Conservation (phyloP, 106 monocot species). For the Alisma plantagoaquatica region DNA sequence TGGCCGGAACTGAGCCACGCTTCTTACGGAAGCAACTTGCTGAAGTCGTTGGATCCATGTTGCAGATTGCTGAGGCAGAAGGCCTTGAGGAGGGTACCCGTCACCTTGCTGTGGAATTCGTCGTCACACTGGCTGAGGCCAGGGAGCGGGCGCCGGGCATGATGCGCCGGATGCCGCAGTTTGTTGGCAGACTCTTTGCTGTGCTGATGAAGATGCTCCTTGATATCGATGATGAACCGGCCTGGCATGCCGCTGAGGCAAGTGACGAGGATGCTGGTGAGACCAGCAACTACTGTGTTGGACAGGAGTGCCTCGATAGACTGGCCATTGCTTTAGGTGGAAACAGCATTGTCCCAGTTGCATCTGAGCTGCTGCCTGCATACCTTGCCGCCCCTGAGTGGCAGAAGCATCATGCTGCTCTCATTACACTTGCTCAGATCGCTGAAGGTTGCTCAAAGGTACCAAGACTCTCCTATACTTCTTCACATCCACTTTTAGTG, state of each 20-base stretch:
- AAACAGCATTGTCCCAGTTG: conserved; percentile 85
- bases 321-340: conserved; percentile 87
- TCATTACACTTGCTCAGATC: conserved; percentile 94
- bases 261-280: conserved; percentile 98
- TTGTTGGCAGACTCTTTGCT: conserved; percentile 76
- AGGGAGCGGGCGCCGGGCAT: conserved; percentile 61
- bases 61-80: conserved; percentile 78
- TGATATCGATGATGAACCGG: conserved; percentile 78
- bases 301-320: conserved; percentile 83
- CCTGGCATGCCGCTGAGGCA: conserved; percentile 73
- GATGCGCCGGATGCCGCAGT: conserved; percentile 84
- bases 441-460: conserved; percentile 99
- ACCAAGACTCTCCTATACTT: neutral
- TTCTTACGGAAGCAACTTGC: conserved; percentile 60
- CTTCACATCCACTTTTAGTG: no score
- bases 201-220: conserved; percentile 89
- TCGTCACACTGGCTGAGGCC: conserved; percentile 88
- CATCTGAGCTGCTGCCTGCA: conserved; percentile 64
- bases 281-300: conserved; percentile 76
- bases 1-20: conserved; percentile 69
- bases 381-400: conserved; percentile 81
- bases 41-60: conserved; percentile 70
- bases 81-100: conserved; percentile 77
- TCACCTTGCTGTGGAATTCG: conserved; percentile 90
- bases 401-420: conserved; percentile 95